Percentiles rank a stretch among this genome's conserved stretches.
Conservation (phyloP, 495 filamentous ascomycete genomes). For the Lasiosphaeris hirsuta region DNA sequence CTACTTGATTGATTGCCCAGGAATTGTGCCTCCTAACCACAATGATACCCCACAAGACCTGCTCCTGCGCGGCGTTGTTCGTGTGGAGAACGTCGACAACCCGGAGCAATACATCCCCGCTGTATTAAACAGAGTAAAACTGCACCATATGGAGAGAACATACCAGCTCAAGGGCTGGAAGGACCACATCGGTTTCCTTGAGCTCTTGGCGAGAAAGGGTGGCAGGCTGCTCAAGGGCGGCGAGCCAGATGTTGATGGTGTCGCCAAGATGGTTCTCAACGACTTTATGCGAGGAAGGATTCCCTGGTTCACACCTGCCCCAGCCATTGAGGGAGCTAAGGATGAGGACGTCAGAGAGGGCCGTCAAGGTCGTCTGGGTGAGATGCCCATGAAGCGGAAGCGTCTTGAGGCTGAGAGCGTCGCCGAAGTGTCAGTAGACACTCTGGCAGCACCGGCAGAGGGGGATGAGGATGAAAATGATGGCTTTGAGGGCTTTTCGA, state of each 20-base stretch:
- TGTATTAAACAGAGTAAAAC: constrained; percentile 73
- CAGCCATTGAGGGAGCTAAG: constrained; percentile 54
- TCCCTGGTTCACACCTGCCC: constrained; percentile 90
- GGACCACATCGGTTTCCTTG: constrained; percentile 76
- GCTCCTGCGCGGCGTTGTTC: constrained; percentile 84
- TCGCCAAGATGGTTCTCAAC: constrained; percentile 91
- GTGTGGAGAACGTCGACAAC: constrained; percentile 92
- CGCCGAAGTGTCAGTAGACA: constrained; percentile 30
- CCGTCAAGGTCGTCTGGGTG: constrained; percentile 52
- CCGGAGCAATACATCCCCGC: constrained; percentile 93
- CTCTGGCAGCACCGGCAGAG: constrained; percentile 19
- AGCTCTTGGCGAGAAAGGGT: constrained; percentile 80
- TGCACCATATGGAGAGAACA: constrained; percentile 85
- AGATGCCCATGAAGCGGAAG: constrained; percentile 59
- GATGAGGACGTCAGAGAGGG: constrained; percentile 55
- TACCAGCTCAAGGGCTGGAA: constrained; percentile 79
- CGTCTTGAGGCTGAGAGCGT: constrained; percentile 47
- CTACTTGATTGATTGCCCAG: constrained; percentile 95
- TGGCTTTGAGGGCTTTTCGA: constrained; percentile 53
- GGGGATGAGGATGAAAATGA: constrained; percentile 24
- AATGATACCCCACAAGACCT: constrained; percentile 83
- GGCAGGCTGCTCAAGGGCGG: constrained; percentile 84
- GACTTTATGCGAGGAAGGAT: constrained; percentile 94
- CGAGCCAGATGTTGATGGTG: constrained; percentile 87
- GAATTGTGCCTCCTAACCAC: constrained; percentile 85